Conservation (phyloP, 192 early-diverging fungal genomes). For the Gonapodya sp. region DNA sequence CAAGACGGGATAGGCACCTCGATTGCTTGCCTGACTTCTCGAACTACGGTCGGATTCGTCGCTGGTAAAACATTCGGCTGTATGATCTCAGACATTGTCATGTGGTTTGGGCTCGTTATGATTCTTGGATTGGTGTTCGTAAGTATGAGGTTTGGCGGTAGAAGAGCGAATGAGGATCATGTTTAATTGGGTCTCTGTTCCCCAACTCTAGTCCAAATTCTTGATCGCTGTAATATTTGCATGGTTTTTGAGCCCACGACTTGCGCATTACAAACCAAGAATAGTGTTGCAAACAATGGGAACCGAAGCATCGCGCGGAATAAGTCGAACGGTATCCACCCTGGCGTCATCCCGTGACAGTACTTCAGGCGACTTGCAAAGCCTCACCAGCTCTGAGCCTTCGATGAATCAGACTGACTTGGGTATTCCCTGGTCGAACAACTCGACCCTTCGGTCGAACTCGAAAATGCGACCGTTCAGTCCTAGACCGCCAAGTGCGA, state of each 20-base stretch:
- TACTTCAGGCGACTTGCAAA: too few species aligned
- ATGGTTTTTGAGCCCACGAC: slow-evolving; percentile 15
- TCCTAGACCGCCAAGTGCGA: not conserved
- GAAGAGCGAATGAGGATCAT: not conserved
- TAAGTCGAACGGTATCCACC: not conserved
- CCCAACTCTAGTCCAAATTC: not conserved
- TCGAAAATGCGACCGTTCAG: too few species aligned
- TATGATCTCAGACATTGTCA: slow-evolving; percentile 22
- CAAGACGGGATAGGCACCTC: slow-evolving; percentile 13
- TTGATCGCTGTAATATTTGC: slow-evolving; percentile 21
- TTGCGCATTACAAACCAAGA: not conserved
- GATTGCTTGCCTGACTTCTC: slow-evolving; percentile 25
- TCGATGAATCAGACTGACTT: too few species aligned
- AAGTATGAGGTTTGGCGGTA: slow-evolving; percentile 12
- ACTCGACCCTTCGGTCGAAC: too few species aligned
- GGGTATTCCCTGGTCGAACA: too few species aligned
- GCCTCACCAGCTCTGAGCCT: too few species aligned
- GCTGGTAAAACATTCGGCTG: slow-evolving; percentile 25
- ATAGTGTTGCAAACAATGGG: not conserved
- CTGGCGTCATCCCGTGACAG: not conserved
- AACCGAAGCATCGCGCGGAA: slow-evolving; percentile 12
- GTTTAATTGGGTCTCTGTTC: not conserved
- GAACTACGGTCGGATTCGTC: slow-evolving; percentile 22
- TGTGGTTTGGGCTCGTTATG: slow-evolving; percentile 21
- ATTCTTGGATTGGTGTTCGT: slow-evolving; percentile 28